A percentile compares a stretch with the other conserved stretches of the same genome.
These are phyloP conservation scores for Quercus robur DNA, from an alignment of 306 rosid genomes.

Conservation along the genomic window DNA sequence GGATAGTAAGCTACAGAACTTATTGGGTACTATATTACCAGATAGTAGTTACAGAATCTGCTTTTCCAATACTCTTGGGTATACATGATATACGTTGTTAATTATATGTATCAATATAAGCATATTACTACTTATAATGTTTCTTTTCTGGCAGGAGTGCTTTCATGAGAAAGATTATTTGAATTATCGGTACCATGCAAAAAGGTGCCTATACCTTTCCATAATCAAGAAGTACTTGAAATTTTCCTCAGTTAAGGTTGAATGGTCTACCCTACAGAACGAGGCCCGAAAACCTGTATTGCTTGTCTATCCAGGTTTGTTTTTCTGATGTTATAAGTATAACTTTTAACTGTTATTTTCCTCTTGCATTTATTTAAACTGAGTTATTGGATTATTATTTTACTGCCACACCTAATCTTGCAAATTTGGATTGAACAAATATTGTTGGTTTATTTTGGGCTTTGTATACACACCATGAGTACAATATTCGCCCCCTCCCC, in stretches of 20 bases:
- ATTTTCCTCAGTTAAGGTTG: slow-evolving; percentile 60
- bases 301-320: slow-evolving; percentile 69
- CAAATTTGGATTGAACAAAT: slow-evolving; percentile 10
- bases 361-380: background rate
- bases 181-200: slow-evolving; percentile 82
- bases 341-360: background rate
- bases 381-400: background rate
- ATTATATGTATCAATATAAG: background rate
- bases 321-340: slow-evolving; percentile 3
- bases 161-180: slow-evolving; percentile 91
- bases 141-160: slow-evolving; percentile 60
- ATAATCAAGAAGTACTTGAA: slow-evolving; percentile 64
- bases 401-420: background rate
- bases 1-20: too few relatives aligned
- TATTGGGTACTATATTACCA: background rate
- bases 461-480: too few relatives aligned
- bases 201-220: slow-evolving; percentile 83
- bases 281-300: slow-evolving; percentile 83
- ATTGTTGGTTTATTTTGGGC: too few relatives aligned
- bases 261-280: slow-evolving; percentile 81
- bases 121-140: background rate
- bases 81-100: background rate
- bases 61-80: background rate
- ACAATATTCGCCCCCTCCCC: too few relatives aligned
- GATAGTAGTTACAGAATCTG: background rate